Percentiles rank a stretch among this genome's conserved stretches.
These are phyloP conservation scores for Abrus pulchellus DNA, from an alignment of 306 rosid species.

Conservation along the genomic window DNA sequence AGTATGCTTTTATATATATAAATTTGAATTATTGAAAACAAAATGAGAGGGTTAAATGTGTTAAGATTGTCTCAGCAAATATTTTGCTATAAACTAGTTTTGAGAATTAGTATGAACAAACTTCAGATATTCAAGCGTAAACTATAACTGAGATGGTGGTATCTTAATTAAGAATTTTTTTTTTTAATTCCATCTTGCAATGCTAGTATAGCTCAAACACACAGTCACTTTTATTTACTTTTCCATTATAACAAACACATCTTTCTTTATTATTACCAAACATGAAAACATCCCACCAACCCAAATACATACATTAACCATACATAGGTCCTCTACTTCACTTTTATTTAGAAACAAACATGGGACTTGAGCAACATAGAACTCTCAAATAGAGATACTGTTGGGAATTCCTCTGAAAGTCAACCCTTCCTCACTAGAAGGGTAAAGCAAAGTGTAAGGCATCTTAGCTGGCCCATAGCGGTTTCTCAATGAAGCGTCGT, in stretches of 20 bases:
- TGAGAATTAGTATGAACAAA: too few relatives aligned
- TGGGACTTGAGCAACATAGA: neutral
- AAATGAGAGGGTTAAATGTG: too few relatives aligned
- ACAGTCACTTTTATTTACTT: neutral
- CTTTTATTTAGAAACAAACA: neutral
- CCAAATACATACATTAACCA: neutral
- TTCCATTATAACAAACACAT: constrained; percentile 3
- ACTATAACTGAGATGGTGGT: neutral
- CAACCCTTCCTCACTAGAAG: constrained; percentile 65
- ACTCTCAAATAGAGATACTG: constrained; percentile 58
- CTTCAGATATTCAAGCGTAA: too few relatives aligned
- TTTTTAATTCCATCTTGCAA: constrained; percentile 8
- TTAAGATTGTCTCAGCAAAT: too few relatives aligned
- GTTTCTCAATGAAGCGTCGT: constrained; percentile 33
- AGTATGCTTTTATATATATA: too few relatives aligned
- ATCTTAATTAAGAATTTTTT: neutral
- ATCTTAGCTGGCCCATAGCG: constrained; percentile 53
- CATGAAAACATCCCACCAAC: neutral
- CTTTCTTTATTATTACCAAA: neutral
- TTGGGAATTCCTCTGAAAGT: constrained; percentile 78
- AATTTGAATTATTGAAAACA: too few relatives aligned
- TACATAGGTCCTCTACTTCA: neutral
- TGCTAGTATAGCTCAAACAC: neutral
- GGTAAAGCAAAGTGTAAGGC: constrained; percentile 75
- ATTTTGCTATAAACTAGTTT: too few relatives aligned